Percentiles rank a stretch among this genome's conserved stretches.
Conservation (phyloP, 139 green algal genomes). For the Chlorella sorokiniana region DNA sequence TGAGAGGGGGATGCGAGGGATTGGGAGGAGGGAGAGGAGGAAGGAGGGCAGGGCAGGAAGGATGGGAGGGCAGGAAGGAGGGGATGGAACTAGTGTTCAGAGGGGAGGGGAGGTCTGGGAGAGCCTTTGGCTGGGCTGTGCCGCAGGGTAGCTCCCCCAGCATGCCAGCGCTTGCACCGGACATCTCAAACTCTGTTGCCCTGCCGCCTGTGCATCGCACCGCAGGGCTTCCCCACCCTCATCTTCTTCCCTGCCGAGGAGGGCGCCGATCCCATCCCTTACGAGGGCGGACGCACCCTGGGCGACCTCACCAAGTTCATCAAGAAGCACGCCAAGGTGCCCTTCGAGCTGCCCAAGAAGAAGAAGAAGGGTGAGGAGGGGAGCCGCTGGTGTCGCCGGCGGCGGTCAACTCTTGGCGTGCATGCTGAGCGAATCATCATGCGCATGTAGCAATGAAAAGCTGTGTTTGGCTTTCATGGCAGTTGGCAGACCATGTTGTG, state of each 20-base stretch:
- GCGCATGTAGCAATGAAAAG: no score
- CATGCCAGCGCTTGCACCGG: neutral
- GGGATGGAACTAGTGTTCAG: neutral
- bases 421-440: no score
- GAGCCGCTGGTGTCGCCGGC: no score
- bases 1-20: no score
- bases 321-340: conserved; percentile 41
- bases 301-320: conserved; percentile 39
- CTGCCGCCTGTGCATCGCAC: neutral
- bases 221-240: conserved; percentile 51
- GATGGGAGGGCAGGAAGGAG: neutral
- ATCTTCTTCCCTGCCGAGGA: conserved; percentile 45
- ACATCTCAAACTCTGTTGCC: neutral
- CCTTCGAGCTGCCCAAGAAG: conserved; percentile 46
- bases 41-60: no score
- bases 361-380: conserved; percentile 38
- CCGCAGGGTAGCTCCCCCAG: neutral
- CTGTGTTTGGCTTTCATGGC: no score
- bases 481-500: no score
- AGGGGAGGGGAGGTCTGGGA: no score
- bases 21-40: no score
- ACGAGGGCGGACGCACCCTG: conserved; percentile 30
- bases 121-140: no score
- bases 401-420: no score
- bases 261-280: conserved; percentile 31